Conservation (phyloP, 352 stramenopile species). For the Globisporangium solare region DNA sequence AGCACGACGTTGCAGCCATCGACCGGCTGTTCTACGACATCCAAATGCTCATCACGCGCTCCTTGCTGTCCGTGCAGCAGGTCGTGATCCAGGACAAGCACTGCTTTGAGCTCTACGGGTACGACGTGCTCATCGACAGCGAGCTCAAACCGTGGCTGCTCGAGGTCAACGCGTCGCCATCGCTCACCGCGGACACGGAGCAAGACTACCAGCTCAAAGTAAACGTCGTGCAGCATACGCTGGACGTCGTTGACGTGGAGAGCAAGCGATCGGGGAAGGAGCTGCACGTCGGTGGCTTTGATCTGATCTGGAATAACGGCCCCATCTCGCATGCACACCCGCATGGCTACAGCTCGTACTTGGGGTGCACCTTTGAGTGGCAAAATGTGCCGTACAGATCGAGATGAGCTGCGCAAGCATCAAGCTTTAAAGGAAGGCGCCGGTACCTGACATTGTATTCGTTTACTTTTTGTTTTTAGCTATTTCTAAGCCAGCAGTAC, state of each 20-base stretch:
- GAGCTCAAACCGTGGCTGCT: constrained; percentile 83
- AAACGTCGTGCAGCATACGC: constrained; percentile 82
- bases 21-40: constrained; percentile 79
- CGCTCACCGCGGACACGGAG: constrained; percentile 50
- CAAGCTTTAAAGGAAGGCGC: not conserved
- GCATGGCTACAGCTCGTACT: constrained; percentile 50
- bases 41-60: constrained; percentile 80
- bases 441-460: constrained; percentile 4
- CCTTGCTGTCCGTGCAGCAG: constrained; percentile 76
- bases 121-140: constrained; percentile 85
- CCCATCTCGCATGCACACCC: constrained; percentile 31
- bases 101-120: constrained; percentile 90
- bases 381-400: constrained; percentile 12
- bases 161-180: constrained; percentile 81
- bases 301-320: constrained; percentile 60
- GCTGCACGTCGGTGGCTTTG: constrained; percentile 58
- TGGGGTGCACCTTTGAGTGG: constrained; percentile 50
- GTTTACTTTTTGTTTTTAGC: not conserved
- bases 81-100: constrained; percentile 88
- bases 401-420: not conserved
- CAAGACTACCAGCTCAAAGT: constrained; percentile 84
- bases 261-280: constrained; percentile 33
- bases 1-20: constrained; percentile 57
- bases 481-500: not conserved
- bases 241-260: constrained; percentile 88